Evolutionary conservation across 306 rosid genomes (phyloP).

Genomic region (Fragaria nilgerrensis): DNA sequence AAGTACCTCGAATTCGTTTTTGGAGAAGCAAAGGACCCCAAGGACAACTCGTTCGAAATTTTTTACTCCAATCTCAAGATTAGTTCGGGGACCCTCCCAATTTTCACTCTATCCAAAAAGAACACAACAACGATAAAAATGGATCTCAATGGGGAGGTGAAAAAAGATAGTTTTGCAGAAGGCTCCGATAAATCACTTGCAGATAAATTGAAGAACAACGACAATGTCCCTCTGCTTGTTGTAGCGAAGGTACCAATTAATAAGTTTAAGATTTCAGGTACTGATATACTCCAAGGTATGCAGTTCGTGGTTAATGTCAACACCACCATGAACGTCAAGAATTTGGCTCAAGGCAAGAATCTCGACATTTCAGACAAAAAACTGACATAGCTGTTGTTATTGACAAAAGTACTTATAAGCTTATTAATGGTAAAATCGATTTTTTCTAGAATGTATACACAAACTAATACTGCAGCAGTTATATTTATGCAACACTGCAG

Average conservation of each 20-base stretch:
- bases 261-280: neutral
- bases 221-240: constrained; percentile 17
- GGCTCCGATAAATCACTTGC: constrained; percentile 17
- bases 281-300: too few species aligned
- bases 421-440: neutral
- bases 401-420: neutral
- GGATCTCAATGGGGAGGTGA: constrained; percentile 16
- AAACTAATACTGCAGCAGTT: neutral
- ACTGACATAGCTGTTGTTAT: neutral
- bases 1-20: constrained; percentile 30
- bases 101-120: constrained; percentile 15
- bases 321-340: constrained; percentile 24
- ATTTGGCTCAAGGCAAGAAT: constrained; percentile 16
- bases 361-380: constrained; percentile 20
- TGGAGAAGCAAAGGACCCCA: neutral
- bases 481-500: neutral
- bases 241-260: constrained; percentile 9
- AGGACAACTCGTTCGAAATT: constrained; percentile 14
- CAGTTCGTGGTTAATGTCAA: constrained; percentile 8
- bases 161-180: neutral
- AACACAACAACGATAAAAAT: constrained; percentile 18
- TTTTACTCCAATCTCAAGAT: constrained; percentile 28
- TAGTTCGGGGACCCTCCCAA: constrained; percentile 23
- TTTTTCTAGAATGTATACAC: neutral
- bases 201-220: constrained; percentile 14